Evolutionary conservation across 2,329 filamentous ascomycete genomes (phyloP), one percentile per base, ranked within the genome.

Genomic region (Aspergillus ibericus): DNA sequence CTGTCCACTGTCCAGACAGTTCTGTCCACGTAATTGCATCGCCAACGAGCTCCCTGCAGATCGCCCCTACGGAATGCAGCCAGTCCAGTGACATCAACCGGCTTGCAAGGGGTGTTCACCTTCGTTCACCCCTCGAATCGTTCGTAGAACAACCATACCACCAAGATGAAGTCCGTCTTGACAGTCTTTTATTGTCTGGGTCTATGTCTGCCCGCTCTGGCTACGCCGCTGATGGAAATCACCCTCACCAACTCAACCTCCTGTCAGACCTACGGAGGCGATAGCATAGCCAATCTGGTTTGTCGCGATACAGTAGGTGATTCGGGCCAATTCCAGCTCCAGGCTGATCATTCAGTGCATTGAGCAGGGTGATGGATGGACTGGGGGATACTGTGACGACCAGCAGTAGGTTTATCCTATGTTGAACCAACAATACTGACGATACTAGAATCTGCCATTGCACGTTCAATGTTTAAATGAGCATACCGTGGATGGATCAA

Each of bases 391-490:
- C 47, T 64, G 62, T 34, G 62, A 64, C 44, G 27, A 48, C 13
- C 20, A 58, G 35, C 55, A 55, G 62, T 64, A 61, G n/a, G 60
- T 42, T 42, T 20, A 4, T n/a, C 18, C 15, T 5, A 9, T n/a
- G 1, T 18, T 8, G 8, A 22, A 3, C 16, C 9, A n/a, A 29
- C 34, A 7, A 12, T 10, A 16, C 46, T 53, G 13, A 53, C 15
- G n/a, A 27, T 35, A 27, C 5, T 34, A 63, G 61, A 29, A 63
- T 63, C 18, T 63, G 61, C 10, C 61, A 63, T 46, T 63, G 61
- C 47, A 63, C 59, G 4, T 60, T 63, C 46, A 35, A 27, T 32
- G 20, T 40, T 1, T 22, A 22, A 16, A 22, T 22, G 18, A 2
- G 32, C 25, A 7, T 35, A 32, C 10, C 10, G 7, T 34, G 10